Evolutionary conservation across 2,329 filamentous ascomycete genomes (phyloP).

Genomic region (Trichoderma asperellum): DNA sequence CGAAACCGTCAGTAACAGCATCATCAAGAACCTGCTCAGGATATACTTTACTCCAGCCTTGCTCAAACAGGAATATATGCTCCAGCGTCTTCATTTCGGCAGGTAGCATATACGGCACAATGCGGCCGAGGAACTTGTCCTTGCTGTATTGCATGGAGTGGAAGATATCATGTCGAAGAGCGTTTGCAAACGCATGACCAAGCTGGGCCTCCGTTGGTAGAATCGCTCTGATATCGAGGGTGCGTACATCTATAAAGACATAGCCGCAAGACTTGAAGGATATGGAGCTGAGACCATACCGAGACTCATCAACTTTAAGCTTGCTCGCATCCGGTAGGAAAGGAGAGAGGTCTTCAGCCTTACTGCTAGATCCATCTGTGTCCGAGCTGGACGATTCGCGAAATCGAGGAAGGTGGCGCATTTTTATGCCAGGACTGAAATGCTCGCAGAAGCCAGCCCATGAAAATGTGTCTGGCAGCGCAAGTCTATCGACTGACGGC

Average conservation of each 20-base stretch:
- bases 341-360: not conserved
- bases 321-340: constrained; percentile 17
- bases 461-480: constrained; percentile 38
- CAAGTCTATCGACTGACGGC: constrained; percentile 25
- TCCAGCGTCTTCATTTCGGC: constrained; percentile 40
- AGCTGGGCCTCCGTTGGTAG: constrained; percentile 32
- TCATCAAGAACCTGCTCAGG: constrained; percentile 38
- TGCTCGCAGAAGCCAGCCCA: constrained; percentile 51
- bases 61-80: constrained; percentile 41
- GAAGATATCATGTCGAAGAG: constrained; percentile 34
- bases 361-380: not conserved
- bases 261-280: constrained; percentile 67
- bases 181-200: constrained; percentile 9
- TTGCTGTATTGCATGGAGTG: constrained; percentile 43
- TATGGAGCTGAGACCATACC: constrained; percentile 45
- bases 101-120: constrained; percentile 38
- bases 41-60: constrained; percentile 47
- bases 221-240: constrained; percentile 45
- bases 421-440: constrained; percentile 45
- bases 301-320: constrained; percentile 37
- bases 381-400: not conserved
- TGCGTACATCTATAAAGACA: constrained; percentile 47
- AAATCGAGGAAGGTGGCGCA: constrained; percentile 29
- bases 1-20: constrained; percentile 44
- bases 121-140: constrained; percentile 44